Conservation (phyloP, 1,284 basidiomycete species). For the Albatrellus sp. region DNA sequence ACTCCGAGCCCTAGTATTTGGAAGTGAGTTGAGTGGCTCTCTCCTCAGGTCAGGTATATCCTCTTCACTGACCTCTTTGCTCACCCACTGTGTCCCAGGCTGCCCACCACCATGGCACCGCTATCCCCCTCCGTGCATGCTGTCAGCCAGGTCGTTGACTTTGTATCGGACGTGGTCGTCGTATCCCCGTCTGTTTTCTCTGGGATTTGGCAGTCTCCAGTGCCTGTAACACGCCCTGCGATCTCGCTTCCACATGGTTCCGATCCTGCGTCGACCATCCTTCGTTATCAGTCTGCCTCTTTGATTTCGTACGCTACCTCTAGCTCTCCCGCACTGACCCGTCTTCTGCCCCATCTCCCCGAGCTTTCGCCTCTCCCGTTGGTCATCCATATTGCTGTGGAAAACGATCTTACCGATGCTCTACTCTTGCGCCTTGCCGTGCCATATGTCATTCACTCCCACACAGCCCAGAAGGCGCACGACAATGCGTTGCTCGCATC, state of each 20-base stretch:
- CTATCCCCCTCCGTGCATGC: too few relatives aligned
- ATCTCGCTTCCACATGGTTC: conserved; percentile 42
- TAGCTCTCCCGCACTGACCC: conserved; percentile 31
- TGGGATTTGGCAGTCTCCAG: too few relatives aligned
- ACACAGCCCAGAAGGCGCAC: conserved; percentile 53
- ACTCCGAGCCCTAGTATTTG: too few relatives aligned
- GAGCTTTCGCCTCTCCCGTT: conserved; percentile 41
- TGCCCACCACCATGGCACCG: too few relatives aligned
- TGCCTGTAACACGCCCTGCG: conserved; percentile 10
- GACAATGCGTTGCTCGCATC: conserved; percentile 66
- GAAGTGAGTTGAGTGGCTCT: too few relatives aligned
- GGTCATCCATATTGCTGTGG: conserved; percentile 43
- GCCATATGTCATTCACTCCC: conserved; percentile 51
- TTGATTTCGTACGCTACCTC: conserved; percentile 45
- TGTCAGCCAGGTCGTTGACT: too few relatives aligned
- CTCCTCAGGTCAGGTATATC: too few relatives aligned
- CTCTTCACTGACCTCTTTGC: too few relatives aligned
- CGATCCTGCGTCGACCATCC: conserved; percentile 43
- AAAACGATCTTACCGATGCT: conserved; percentile 43
- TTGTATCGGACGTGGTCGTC: too few relatives aligned
- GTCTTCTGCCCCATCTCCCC: conserved; percentile 44
- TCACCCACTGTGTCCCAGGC: too few relatives aligned
- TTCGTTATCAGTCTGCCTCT: conserved; percentile 23
- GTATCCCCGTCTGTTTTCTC: too few relatives aligned
- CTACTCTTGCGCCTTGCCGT: conserved; percentile 45